Evolutionary conservation across 176 grass and related monocot genomes (phyloP), one percentile per base, ranked within the genome.

Genomic region (Juncus effusus): DNA sequence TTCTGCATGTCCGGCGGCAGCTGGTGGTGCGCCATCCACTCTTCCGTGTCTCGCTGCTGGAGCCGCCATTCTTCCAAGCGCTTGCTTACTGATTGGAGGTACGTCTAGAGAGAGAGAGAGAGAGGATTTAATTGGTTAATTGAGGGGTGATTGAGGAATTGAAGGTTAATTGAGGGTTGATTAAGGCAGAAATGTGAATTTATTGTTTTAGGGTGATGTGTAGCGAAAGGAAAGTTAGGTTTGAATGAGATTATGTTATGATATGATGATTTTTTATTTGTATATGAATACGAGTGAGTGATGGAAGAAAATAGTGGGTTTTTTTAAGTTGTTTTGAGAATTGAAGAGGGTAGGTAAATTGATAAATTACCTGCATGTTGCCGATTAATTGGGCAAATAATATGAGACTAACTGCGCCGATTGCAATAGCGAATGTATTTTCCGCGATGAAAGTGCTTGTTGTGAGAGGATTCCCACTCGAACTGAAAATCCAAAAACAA

Each of bases 11-110:
- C 11, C 6, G 56, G 44, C 13, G 86, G 90, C 38, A 95, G 80
- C 10, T 90, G 90, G 70, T 86, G 90, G 70, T 95, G 90, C 36
- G 75, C 73, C 90, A 95, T 95, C 90, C 90, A 95, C 63, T 95
- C 90, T 14, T 90, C 90, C 59, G 82, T 84, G 75, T 95, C 90
- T 51, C 90, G 83, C 74, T 84, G 83, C 49, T 80, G 74, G 66
- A 95, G 38, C 56, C 90, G 80, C 86, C 83, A 95, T 67, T 93
- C 89, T 72, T 93, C 89, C 11, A 87, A 81, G 72, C 85, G 81
- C 81, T 85, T 93, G 80, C 81, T 93, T 16, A 88, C 64, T 70
- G 89, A 93, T 6, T 88, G 89, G 40, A 93, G 49, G 62, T 93
- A 93, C 44, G 89, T 93, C 89, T 93, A 85, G 9, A 72, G 28